Evolutionary conservation across 192 early-diverging fungal species (phyloP).

Genomic region (Physocladia obscura): DNA sequence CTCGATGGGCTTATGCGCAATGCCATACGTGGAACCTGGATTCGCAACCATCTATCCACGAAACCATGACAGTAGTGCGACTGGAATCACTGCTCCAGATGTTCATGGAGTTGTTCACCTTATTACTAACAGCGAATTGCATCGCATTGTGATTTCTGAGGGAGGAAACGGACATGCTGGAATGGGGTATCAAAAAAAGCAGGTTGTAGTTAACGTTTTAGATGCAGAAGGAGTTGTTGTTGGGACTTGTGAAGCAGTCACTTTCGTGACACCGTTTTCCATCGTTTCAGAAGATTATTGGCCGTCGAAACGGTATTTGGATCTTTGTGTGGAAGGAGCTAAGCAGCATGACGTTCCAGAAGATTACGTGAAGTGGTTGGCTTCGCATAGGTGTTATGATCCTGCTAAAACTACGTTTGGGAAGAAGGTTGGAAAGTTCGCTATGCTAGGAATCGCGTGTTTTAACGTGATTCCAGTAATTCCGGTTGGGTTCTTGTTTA

Average conservation of each 20-base stretch:
- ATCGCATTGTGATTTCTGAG: background rate
- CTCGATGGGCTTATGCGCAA: background rate
- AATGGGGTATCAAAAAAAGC: background rate
- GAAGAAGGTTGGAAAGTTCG: background rate
- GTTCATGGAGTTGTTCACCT: constrained; percentile 8
- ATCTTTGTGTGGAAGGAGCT: constrained; percentile 1
- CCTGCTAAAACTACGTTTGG: background rate
- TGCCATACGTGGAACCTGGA: constrained; percentile 7
- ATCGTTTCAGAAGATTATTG: background rate
- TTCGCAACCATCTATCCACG: constrained; percentile 9
- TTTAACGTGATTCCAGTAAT: background rate
- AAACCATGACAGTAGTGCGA: background rate
- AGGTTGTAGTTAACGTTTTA: background rate
- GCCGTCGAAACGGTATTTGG: constrained; percentile 9
- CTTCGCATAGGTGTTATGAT: background rate
- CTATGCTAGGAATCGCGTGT: background rate
- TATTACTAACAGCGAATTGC: background rate
- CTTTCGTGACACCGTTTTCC: background rate
- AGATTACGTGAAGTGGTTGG: background rate
- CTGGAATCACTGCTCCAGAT: background rate
- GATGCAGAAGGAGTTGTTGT: background rate
- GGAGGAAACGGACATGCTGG: constrained; percentile 3
- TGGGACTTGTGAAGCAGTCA: background rate
- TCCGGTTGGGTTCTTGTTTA: background rate
- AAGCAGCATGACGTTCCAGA: background rate